phyloP scores from a whole-genome alignment of 1,284 basidiomycete genomes.

The Fomitopsis pinicola region DNA sequence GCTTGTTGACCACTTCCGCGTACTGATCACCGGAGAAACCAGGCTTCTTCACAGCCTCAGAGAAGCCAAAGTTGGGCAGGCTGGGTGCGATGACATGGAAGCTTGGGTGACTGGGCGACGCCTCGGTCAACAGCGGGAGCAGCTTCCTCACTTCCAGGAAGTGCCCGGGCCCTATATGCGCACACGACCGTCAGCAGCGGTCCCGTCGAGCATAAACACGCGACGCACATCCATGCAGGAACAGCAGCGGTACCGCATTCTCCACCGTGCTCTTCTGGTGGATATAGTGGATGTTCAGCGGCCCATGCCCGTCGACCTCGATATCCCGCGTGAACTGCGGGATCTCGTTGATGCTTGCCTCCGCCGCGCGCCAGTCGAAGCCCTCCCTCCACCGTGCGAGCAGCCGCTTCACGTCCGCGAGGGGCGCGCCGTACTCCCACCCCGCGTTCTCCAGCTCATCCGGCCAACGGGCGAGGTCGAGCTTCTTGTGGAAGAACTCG shows the following conservation, averaged over 20 bases:
- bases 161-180: conserved; percentile 49
- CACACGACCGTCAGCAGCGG: not conserved
- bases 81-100: conserved; percentile 56
- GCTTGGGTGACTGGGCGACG: conserved; percentile 40
- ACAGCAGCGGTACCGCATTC: conserved; percentile 42
- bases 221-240: conserved; percentile 42
- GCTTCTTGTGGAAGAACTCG: conserved; percentile 14
- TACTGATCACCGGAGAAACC: conserved; percentile 30
- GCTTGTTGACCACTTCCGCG: conserved; percentile 19
- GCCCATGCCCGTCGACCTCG: conserved; percentile 31
- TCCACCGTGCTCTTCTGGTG: conserved; percentile 32
- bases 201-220: not conserved
- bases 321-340: conserved; percentile 43
- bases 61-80: conserved; percentile 55
- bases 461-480: conserved; percentile 29
- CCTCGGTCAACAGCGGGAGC: conserved; percentile 41
- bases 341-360: conserved; percentile 35
- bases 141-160: conserved; percentile 55
- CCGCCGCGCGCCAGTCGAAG: conserved; percentile 41
- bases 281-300: conserved; percentile 40
- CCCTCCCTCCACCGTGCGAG: conserved; percentile 33
- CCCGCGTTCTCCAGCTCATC: conserved; percentile 36
- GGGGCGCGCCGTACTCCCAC: conserved; percentile 37
- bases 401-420: conserved; percentile 36
- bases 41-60: conserved; percentile 36